Conservation (phyloP, 2,329 filamentous ascomycete species). For the Huntiella moniliformis region DNA sequence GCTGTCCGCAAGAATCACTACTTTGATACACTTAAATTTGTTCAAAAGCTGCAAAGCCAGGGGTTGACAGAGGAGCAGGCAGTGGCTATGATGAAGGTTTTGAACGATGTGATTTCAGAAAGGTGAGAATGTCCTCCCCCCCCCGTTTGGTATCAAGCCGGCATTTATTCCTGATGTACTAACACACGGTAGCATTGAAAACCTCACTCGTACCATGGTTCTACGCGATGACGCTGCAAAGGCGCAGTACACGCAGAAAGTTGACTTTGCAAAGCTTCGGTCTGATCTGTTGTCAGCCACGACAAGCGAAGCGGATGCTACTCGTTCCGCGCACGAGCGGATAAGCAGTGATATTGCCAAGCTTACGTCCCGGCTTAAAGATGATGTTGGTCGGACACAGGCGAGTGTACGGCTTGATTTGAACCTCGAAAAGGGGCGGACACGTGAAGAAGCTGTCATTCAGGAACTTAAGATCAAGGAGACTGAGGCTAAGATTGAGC, state of each 20-base stretch:
- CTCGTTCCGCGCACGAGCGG: constrained; percentile 75
- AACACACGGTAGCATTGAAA: constrained; percentile 52
- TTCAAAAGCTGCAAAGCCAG: constrained; percentile 72
- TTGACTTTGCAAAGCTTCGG: constrained; percentile 92
- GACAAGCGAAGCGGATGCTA: constrained; percentile 75
- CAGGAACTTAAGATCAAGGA: constrained; percentile 98
- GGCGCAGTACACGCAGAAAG: constrained; percentile 68
- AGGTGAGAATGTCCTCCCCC: constrained; percentile 30
- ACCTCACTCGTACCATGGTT: constrained; percentile 94
- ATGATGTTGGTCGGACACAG: constrained; percentile 89
- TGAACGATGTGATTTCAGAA: constrained; percentile 94
- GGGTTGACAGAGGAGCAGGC: constrained; percentile 92
- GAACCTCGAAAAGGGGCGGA: constrained; percentile 91
- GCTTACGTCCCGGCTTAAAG: constrained; percentile 68
- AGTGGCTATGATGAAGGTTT: constrained; percentile 94
- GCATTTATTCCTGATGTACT: neutral
- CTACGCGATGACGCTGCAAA: constrained; percentile 81
- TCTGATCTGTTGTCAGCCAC: constrained; percentile 86
- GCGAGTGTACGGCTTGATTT: constrained; percentile 81
- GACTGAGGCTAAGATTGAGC: constrained; percentile 95
- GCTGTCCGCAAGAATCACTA: constrained; percentile 60
- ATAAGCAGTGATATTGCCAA: constrained; percentile 91
- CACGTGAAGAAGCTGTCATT: constrained; percentile 84
- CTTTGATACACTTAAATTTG: constrained; percentile 95
- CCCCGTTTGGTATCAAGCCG: neutral